Percentiles rank a stretch among this genome's conserved stretches.
Evolutionary conservation across 768 basidiomycete species (phyloP).

Genomic region (Leccinum longicurvipes): DNA sequence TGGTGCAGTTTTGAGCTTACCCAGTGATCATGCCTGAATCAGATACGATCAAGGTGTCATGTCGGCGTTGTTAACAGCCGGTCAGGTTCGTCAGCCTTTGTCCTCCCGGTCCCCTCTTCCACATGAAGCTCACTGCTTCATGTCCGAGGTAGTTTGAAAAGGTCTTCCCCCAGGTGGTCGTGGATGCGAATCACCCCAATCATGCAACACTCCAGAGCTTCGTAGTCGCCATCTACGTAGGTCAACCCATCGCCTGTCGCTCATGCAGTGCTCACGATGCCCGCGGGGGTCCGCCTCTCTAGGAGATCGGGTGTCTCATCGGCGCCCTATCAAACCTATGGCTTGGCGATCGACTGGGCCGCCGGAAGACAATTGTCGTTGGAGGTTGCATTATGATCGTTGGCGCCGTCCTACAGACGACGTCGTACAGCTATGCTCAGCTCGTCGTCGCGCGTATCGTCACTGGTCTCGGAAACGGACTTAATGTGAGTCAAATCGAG

Average conservation of each 20-base stretch:
- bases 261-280: not conserved
- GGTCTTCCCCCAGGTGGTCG: conserved; percentile 53
- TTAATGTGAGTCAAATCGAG: conserved; percentile 43
- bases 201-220: conserved; percentile 60
- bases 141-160: conserved; percentile 46
- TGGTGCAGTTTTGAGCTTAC: not conserved
- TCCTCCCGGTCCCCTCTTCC: not conserved
- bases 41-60: conserved; percentile 73
- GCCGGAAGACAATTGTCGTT: conserved; percentile 53
- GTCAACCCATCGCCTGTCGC: conserved; percentile 2
- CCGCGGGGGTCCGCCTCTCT: not conserved
- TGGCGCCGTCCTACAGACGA: conserved; percentile 58
- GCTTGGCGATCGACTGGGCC: conserved; percentile 58
- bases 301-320: conserved; percentile 64
- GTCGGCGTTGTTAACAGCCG: conserved; percentile 59
- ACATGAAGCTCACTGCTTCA: not conserved
- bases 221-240: conserved; percentile 55
- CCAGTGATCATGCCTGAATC: not conserved
- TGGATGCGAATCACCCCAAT: conserved; percentile 33
- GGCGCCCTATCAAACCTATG: conserved; percentile 63
- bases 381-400: conserved; percentile 60
- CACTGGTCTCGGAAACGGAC: conserved; percentile 63
- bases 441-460: conserved; percentile 59
- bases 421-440: conserved; percentile 57
- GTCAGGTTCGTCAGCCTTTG: conserved; percentile 36